Conservation (phyloP, 371 early-diverging fungal species). For the Coemansia linderi region DNA sequence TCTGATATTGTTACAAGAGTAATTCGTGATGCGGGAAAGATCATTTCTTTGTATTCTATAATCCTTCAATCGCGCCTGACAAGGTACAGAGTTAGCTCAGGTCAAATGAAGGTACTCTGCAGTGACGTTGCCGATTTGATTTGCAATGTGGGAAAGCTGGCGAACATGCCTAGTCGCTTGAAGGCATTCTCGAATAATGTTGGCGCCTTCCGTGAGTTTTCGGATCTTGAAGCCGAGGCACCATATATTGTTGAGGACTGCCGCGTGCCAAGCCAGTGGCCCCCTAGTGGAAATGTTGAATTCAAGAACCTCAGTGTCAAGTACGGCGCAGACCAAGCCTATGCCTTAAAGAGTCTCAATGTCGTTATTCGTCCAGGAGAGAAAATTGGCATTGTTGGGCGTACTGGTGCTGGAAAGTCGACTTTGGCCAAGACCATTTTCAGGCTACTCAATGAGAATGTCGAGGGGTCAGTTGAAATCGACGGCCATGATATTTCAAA, state of each 20-base stretch:
- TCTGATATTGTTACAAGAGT: neutral
- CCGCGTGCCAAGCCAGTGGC: conserved; percentile 67
- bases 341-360: conserved; percentile 67
- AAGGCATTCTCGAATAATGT: conserved; percentile 52
- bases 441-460: conserved; percentile 55
- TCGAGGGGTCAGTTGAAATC: conserved; percentile 67
- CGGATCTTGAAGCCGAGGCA: conserved; percentile 55
- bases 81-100: neutral
- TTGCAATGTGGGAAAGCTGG: conserved; percentile 34
- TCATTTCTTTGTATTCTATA: too few relatives aligned
- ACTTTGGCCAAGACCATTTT: conserved; percentile 71
- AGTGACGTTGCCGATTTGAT: neutral
- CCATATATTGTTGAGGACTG: conserved; percentile 52
- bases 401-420: conserved; percentile 76
- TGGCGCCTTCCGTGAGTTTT: neutral
- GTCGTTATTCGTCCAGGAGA: conserved; percentile 64
- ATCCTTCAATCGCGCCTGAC: neutral
- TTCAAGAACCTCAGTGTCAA: conserved; percentile 63
- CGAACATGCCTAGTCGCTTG: conserved; percentile 57
- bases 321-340: conserved; percentile 63
- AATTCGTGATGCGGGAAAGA: neutral
- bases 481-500: conserved; percentile 74
- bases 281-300: conserved; percentile 65
- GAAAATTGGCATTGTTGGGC: conserved; percentile 73
- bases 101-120: neutral